Conservation (phyloP, 2,329 filamentous ascomycete species). For the Aotearoamyces nothofagi region DNA sequence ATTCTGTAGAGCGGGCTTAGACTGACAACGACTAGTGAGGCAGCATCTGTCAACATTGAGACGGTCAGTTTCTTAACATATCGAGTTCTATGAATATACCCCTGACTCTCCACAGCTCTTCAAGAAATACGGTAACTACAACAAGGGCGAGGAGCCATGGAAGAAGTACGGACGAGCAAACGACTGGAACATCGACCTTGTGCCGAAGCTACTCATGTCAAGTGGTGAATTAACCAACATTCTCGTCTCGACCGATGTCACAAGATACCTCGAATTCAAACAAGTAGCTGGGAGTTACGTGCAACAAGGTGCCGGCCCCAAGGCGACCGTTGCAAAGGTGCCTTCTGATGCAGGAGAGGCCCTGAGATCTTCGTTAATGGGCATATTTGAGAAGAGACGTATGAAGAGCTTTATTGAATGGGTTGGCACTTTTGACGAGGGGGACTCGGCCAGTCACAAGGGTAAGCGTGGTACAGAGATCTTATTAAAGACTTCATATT, state of each 20-base stretch:
- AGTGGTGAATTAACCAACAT: slow-evolving; percentile 98
- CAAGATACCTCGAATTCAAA: slow-evolving; percentile 80
- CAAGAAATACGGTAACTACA: slow-evolving; percentile 86
- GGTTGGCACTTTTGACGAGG: slow-evolving; percentile 73
- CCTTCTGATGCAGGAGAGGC: slow-evolving; percentile 87
- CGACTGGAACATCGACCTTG: slow-evolving; percentile 99
- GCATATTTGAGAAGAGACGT: slow-evolving; percentile 91
- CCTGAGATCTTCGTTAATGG: slow-evolving; percentile 86
- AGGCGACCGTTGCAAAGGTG: slow-evolving; percentile 91
- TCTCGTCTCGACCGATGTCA: slow-evolving; percentile 87
- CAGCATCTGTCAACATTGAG: slow-evolving; percentile 93
- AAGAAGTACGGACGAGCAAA: slow-evolving; percentile 93
- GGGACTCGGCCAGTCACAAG: slow-evolving; percentile 77
- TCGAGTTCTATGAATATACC: slow-evolving; percentile 5
- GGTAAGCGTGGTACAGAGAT: slow-evolving; percentile 35
- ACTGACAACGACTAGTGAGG: slow-evolving; percentile 47
- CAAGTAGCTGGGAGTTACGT: slow-evolving; percentile 94
- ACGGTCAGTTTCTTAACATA: slow-evolving; percentile 39
- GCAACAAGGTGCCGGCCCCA: slow-evolving; percentile 69
- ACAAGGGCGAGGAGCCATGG: slow-evolving; percentile 76
- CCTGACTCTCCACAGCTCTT: slow-evolving; percentile 53
- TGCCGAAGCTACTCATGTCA: slow-evolving; percentile 97
- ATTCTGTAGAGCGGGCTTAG: slow-evolving; percentile 5
- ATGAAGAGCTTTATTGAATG: slow-evolving; percentile 96
- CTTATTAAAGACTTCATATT: slow-evolving; percentile 9